Evolutionary conservation across 805 yeast genomes (phyloP).

Genomic region (Schwanniomyces occidentalis): DNA sequence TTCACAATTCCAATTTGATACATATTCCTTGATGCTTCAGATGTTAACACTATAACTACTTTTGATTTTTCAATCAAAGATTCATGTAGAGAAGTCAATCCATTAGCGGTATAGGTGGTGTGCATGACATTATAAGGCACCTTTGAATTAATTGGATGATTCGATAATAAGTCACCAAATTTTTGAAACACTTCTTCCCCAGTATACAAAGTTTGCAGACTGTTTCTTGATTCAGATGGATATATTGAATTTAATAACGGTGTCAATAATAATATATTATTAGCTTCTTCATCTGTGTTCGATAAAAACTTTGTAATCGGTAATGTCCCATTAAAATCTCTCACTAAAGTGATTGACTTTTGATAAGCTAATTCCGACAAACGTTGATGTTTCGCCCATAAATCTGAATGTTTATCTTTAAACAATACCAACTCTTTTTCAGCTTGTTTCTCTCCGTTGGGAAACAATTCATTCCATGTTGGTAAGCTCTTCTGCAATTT

Average conservation of each 20-base stretch:
- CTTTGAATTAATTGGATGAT: constrained; percentile 26
- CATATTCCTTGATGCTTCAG: constrained; percentile 60
- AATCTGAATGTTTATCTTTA: constrained; percentile 25
- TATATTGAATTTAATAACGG: constrained; percentile 42
- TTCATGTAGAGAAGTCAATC: constrained; percentile 56
- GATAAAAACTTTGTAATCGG: constrained; percentile 48
- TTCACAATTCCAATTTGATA: constrained; percentile 63
- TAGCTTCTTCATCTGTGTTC: constrained; percentile 20
- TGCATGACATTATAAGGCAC: constrained; percentile 50
- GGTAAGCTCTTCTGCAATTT: constrained; percentile 42
- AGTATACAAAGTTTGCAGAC: constrained; percentile 21
- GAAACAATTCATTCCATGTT: constrained; percentile 47
- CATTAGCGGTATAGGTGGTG: constrained; percentile 59
- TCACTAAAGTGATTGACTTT: constrained; percentile 51
- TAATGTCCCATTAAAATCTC: constrained; percentile 51
- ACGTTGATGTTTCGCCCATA: constrained; percentile 43
- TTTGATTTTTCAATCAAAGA: constrained; percentile 51
- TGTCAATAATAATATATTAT: constrained; percentile 34
- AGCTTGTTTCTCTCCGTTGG: constrained; percentile 28
- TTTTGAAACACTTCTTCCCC: constrained; percentile 56
- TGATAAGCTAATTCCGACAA: constrained; percentile 49
- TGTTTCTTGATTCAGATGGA: constrained; percentile 13
- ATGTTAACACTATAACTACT: constrained; percentile 53
- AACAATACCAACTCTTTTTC: constrained; percentile 22
- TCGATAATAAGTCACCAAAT: constrained; percentile 48